phyloP scores from a whole-genome alignment of 495 filamentous ascomycete genomes.

The Penicillium lagena region DNA sequence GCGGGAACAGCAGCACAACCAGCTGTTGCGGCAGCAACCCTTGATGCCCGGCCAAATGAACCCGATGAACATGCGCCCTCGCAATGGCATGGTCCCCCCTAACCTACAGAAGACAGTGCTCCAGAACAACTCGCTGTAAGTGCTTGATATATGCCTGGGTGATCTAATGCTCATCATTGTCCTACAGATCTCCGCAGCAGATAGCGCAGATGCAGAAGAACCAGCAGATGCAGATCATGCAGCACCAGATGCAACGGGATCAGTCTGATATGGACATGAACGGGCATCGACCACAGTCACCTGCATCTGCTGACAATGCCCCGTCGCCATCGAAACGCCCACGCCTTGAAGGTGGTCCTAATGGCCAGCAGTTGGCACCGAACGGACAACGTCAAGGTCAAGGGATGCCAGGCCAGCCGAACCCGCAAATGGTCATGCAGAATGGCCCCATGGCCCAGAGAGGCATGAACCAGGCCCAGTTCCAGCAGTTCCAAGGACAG shows the following conservation, averaged over 20 bases:
- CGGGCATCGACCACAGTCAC: constrained; percentile 74
- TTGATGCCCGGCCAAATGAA: constrained; percentile 62
- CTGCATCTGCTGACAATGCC: constrained; percentile 76
- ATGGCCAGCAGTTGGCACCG: constrained; percentile 70
- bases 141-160: constrained; percentile 2
- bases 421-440: constrained; percentile 59
- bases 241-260: constrained; percentile 71
- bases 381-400: constrained; percentile 71
- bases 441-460: constrained; percentile 66
- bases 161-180: constrained; percentile 9
- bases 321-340: constrained; percentile 88
- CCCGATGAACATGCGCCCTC: constrained; percentile 42
- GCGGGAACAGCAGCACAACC: constrained; percentile 53
- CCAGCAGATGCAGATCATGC: constrained; percentile 55
- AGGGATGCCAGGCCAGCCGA: constrained; percentile 65
- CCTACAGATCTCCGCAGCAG: constrained; percentile 38
- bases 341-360: constrained; percentile 71
- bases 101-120: constrained; percentile 67
- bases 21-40: constrained; percentile 63
- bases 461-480: constrained; percentile 68
- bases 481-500: constrained; percentile 63
- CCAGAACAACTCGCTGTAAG: constrained; percentile 60
- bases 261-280: constrained; percentile 84
- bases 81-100: constrained; percentile 37
- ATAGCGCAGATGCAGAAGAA: constrained; percentile 63